These are phyloP conservation scores for Ceratocystis eucalypticola DNA, from an alignment of 2,329 filamentous ascomycete genomes.

Conservation along the genomic window DNA sequence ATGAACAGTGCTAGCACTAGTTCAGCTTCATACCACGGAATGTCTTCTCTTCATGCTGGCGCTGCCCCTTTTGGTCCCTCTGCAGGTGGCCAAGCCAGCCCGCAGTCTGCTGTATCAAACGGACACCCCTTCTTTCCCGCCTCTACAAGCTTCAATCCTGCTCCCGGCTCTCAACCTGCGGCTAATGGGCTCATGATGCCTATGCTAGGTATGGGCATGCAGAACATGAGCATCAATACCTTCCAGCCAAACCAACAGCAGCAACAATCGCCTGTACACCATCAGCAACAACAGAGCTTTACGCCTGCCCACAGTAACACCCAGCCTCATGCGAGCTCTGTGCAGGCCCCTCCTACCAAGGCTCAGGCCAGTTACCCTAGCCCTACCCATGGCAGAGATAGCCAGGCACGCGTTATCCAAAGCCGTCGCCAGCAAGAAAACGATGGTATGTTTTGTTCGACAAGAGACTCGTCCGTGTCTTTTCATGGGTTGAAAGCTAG, in stretches of 20 bases:
- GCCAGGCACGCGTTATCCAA: constrained; percentile 61
- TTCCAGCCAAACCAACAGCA: constrained; percentile 24
- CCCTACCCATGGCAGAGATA: constrained; percentile 48
- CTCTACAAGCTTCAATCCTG: constrained; percentile 23
- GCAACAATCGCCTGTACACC: constrained; percentile 21
- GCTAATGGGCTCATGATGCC: constrained; percentile 30
- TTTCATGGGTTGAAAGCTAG: neutral
- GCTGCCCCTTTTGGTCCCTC: constrained; percentile 66
- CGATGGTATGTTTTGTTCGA: constrained; percentile 41
- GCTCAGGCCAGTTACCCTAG: constrained; percentile 11
- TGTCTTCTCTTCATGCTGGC: constrained; percentile 51
- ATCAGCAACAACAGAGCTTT: constrained; percentile 10
- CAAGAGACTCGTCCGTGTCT: neutral
- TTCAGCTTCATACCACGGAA: constrained; percentile 24
- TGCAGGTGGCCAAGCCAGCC: constrained; percentile 20
- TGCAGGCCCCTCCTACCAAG: constrained; percentile 6
- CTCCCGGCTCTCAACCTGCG: constrained; percentile 21
- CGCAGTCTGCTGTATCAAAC: constrained; percentile 20
- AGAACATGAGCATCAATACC: constrained; percentile 30
- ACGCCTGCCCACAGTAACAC: neutral
- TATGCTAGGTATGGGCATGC: constrained; percentile 55
- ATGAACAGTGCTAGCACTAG: neutral
- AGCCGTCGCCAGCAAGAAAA: constrained; percentile 61
- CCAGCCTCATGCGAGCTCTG: neutral
- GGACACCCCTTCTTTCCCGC: constrained; percentile 26